Evolutionary conservation across 805 yeast genomes (phyloP), one percentile per base, ranked within the genome.

Genomic region (Candida bentonensis): DNA sequence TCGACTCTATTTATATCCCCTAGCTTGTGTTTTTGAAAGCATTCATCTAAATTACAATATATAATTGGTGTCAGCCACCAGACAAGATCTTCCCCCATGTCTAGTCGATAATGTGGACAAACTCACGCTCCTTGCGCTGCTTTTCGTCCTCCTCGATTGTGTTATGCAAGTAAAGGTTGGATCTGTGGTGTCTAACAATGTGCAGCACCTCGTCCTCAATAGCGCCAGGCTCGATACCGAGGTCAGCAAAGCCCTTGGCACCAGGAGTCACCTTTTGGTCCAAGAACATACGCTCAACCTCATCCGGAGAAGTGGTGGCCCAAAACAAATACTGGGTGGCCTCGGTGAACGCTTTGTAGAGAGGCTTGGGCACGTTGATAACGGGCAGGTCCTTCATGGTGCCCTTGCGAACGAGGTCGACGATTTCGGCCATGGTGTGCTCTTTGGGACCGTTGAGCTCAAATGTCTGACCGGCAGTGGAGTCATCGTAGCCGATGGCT

Each of bases 381-480:
- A 59, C 60, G 26, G 60, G 58, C 53, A 68, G 65, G 33, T 62
- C 60, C 46, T 62, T 63, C 51, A 60, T 62, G 15, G 80, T 76
- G 50, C 75, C 74, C 50, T 76, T 75, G 59, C 78, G 77, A 51
- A 84, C 70, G 76, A 80, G 67, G 55, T 76, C 79, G 63, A 86
- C 73, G 49, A 85, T 71, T 59, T 83, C 83, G 47, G 63, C 62
- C 55, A 72, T 69, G 9, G 79, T 59, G 60, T 76, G 74, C 54
- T 70, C 67, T 61, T 82, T 82, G n/a, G 78, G 73, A 11, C 94
- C 94, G 55, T 65, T 68, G 50, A 85, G 70, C 64, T 85, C 94
- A 62, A 64, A 85, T 42, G 79, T 70, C 62, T 81, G 72, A 48
- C 94, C 94, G 13, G 70, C 70, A 20, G 94, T 84, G 44, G 83